phyloP scores from a whole-genome alignment of 768 basidiomycete species.

The Boletus eberwhitei region DNA sequence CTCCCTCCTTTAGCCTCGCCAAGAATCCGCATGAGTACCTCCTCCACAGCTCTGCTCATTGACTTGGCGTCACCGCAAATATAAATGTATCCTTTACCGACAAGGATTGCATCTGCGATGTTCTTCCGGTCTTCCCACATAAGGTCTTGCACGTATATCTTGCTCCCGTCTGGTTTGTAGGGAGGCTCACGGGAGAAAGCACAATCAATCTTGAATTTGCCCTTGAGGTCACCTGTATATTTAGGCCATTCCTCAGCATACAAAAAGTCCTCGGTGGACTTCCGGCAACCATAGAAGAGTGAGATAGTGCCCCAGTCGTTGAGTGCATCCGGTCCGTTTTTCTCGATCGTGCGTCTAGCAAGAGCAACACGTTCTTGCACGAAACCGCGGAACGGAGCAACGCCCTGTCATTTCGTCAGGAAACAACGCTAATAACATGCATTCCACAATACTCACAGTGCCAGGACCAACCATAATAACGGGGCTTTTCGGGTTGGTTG shows the following conservation, averaged over 20 bases:
- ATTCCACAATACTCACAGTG: conserved; percentile 59
- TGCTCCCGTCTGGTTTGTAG: conserved; percentile 87
- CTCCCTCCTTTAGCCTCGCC: conserved; percentile 93
- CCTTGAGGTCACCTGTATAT: conserved; percentile 81
- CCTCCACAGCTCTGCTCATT: conserved; percentile 96
- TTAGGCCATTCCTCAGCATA: conserved; percentile 95
- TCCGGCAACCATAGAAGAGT: conserved; percentile 96
- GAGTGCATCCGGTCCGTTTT: conserved; percentile 91
- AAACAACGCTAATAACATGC: not conserved
- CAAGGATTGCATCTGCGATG: conserved; percentile 84
- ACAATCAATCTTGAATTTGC: conserved; percentile 84
- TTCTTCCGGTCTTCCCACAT: conserved; percentile 83
- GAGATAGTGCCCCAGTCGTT: conserved; percentile 94
- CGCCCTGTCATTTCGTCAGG: conserved; percentile 58
- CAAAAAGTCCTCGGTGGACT: conserved; percentile 83
- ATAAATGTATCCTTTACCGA: conserved; percentile 95
- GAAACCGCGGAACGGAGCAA: conserved; percentile 99
- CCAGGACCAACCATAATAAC: conserved; percentile 99
- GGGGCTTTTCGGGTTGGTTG: conserved; percentile 97
- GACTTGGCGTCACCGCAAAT: conserved; percentile 96
- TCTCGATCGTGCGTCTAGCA: conserved; percentile 90
- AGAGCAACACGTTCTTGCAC: conserved; percentile 97
- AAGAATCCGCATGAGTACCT: conserved; percentile 75
- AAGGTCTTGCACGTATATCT: conserved; percentile 99
- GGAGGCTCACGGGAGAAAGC: conserved; percentile 88